Percentiles rank a stretch among this genome's conserved stretches.
Conservation (phyloP, 352 stramenopile genomes). For the Phytopythium vexans region DNA sequence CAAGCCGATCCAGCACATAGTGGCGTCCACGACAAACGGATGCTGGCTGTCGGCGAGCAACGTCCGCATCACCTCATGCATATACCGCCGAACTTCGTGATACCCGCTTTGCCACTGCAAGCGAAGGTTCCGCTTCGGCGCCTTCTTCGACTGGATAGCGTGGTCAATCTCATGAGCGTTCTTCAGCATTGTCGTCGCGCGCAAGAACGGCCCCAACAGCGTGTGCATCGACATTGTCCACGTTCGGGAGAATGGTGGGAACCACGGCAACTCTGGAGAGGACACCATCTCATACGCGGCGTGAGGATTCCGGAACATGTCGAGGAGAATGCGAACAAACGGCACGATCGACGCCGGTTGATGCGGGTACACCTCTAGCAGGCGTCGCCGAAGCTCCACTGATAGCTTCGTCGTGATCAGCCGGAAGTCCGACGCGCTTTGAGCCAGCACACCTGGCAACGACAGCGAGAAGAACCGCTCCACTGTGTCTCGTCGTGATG, state of each 20-base stretch:
- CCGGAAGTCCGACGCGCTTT: constrained; percentile 2
- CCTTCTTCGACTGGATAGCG: constrained; percentile 20
- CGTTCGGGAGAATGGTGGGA: constrained; percentile 35
- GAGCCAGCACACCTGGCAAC: constrained; percentile 18
- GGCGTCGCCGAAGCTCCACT: constrained; percentile 40
- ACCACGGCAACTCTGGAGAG: constrained; percentile 28
- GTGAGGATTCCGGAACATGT: constrained; percentile 32
- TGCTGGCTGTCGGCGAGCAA: constrained; percentile 36
- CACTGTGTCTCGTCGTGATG: not conserved
- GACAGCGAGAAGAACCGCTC: constrained; percentile 38
- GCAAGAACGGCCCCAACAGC: constrained; percentile 60
- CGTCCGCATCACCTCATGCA: constrained; percentile 27
- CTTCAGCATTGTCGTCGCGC: constrained; percentile 63
- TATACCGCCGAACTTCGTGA: constrained; percentile 18
- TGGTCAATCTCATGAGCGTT: constrained; percentile 48
- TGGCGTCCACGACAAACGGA: constrained; percentile 54
- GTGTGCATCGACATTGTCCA: constrained; percentile 55
- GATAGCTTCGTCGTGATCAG: constrained; percentile 21
- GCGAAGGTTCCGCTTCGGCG: constrained; percentile 27
- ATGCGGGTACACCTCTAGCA: constrained; percentile 53
- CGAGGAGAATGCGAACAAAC: constrained; percentile 37
- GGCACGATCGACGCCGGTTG: constrained; percentile 37
- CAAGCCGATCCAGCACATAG: constrained; percentile 48
- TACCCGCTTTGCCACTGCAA: constrained; percentile 54
- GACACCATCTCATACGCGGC: constrained; percentile 34